Evolutionary conservation across 257 asterid genomes (phyloP), one percentile per base, ranked within the genome.

Genomic region (Forsythia suspensa): DNA sequence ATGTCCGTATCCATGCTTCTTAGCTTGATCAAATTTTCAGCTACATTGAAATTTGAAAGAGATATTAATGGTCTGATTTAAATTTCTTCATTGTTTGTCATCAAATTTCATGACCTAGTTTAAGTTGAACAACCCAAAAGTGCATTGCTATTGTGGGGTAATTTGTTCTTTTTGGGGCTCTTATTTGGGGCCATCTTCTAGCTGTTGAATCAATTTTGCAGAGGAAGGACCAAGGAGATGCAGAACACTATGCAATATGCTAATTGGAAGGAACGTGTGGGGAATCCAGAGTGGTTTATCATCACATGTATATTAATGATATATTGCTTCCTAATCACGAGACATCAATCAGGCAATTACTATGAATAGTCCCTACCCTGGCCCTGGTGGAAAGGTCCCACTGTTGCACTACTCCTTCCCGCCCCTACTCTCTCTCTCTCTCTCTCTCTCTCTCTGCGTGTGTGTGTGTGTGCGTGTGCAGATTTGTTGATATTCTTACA

Each of bases 401-500:
- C 24, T 4, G 63, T 18, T 52, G 15, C 24, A 18, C 24, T 18
- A 16, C 24, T 15, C 11, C 10, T 3, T 20, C 1, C 34, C 5
- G 4, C 10, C 66, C 10, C 29, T 16, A 24, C 24, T 55, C 29
- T n/a, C 66, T 24, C 24, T 24, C 24, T 24, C 24, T 24, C 24
- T 24, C 24, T 24, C 24, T 24, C 24, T 24, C 24, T 24, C 24
- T 24, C 24, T 24, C 24, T 24, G n/a, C n/a, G n/a, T n/a, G 24
- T 24, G 0, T 24, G 24, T 24, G 24, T 24, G 24, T 24, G 10
- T 4, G 36, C 8, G 3, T n/a, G 34, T 2, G 66, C 66, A 72
- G 42, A 70, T 80, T 34, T 59, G 39, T 81, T 20, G 37, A 44
- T 72, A 52, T 55, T 51, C 73, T 73, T 75, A 40, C n/a, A 41